A percentile compares a stretch with the other conserved stretches of the same genome.
Conservation (phyloP, 2,329 filamentous ascomycete species). For the Aspergillus nomiae region DNA sequence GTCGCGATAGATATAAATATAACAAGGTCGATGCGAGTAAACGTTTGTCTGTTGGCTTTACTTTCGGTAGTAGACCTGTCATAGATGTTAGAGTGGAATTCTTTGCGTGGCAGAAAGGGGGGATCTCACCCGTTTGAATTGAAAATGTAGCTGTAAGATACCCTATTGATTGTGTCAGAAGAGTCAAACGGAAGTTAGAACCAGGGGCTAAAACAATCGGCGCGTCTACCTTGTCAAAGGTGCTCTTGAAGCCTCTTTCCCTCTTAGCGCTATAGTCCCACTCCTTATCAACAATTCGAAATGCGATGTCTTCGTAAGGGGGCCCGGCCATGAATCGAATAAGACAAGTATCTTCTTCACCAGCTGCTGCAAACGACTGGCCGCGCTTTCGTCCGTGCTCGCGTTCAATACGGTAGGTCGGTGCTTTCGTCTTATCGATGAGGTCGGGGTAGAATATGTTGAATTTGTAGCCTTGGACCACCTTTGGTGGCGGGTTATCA, state of each 20-base stretch:
- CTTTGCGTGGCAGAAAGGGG: conserved; percentile 1
- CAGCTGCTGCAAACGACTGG: conserved; percentile 88
- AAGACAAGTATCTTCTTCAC: conserved; percentile 94
- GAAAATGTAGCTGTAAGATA: conserved; percentile 94
- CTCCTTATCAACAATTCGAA: conserved; percentile 95
- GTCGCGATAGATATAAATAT: not conserved
- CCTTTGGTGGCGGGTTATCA: conserved; percentile 95
- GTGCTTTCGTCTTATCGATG: conserved; percentile 90
- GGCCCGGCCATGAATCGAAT: conserved; percentile 94
- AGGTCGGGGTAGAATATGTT: conserved; percentile 99
- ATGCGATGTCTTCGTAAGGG: conserved; percentile 95
- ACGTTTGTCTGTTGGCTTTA: conserved; percentile 26
- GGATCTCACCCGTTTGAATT: conserved; percentile 86
- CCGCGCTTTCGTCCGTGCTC: conserved; percentile 87
- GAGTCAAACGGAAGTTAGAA: not conserved
- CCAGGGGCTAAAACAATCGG: not conserved
- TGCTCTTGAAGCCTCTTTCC: conserved; percentile 92
- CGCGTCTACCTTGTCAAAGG: conserved; percentile 84
- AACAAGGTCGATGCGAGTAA: not conserved
- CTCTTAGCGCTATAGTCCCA: conserved; percentile 98
- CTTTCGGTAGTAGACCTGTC: conserved; percentile 52
- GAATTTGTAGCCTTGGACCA: conserved; percentile 99
- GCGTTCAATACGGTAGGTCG: conserved; percentile 92
- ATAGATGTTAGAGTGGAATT: conserved; percentile 7
- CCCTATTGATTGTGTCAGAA: conserved; percentile 57